Percentiles rank a stretch among this genome's conserved stretches.
Evolutionary conservation across 805 yeast genomes (phyloP).

Genomic region (Ogataea neopini): DNA sequence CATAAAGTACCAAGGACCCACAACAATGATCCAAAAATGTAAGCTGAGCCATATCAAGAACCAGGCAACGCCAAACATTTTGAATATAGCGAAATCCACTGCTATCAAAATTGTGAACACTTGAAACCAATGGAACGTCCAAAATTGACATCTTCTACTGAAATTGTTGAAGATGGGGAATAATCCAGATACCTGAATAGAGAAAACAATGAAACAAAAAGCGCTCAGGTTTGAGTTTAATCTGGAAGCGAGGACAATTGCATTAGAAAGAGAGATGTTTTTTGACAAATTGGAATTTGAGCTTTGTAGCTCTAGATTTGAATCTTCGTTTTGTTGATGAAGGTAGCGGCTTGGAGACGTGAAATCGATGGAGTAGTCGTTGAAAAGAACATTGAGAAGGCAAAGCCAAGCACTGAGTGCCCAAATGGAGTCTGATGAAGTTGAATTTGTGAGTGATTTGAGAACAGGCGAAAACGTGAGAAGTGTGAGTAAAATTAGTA

Average conservation of each 20-base stretch:
- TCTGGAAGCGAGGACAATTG: slow-evolving; percentile 89
- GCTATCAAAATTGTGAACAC: slow-evolving; percentile 29
- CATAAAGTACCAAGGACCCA: slow-evolving; percentile 71
- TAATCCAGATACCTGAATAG: slow-evolving; percentile 69
- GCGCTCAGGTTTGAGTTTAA: slow-evolving; percentile 71
- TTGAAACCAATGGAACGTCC: slow-evolving; percentile 36
- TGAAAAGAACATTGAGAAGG: slow-evolving; percentile 62
- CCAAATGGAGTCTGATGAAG: slow-evolving; percentile 95
- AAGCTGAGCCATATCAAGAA: slow-evolving; percentile 51
- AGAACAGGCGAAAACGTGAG: slow-evolving; percentile 86
- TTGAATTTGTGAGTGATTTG: slow-evolving; percentile 82
- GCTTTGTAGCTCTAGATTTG: slow-evolving; percentile 22
- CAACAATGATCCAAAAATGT: slow-evolving; percentile 49
- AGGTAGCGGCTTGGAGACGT: slow-evolving; percentile 18
- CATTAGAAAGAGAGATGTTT: slow-evolving; percentile 79
- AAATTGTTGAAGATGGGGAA: slow-evolving; percentile 70
- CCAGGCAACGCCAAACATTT: slow-evolving; percentile 43
- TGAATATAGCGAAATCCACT: slow-evolving; percentile 37
- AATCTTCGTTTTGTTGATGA: slow-evolving; percentile 14
- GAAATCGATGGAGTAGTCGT: slow-evolving; percentile 65
- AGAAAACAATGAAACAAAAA: slow-evolving; percentile 76
- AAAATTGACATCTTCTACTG: slow-evolving; percentile 45
- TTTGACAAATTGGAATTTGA: slow-evolving; percentile 65
- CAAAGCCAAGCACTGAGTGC: slow-evolving; percentile 82
- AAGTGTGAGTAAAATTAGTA: slow-evolving; percentile 67